Evolutionary conservation across 768 basidiomycete species (phyloP).

Genomic region (Peribolospora kevripleyi): DNA sequence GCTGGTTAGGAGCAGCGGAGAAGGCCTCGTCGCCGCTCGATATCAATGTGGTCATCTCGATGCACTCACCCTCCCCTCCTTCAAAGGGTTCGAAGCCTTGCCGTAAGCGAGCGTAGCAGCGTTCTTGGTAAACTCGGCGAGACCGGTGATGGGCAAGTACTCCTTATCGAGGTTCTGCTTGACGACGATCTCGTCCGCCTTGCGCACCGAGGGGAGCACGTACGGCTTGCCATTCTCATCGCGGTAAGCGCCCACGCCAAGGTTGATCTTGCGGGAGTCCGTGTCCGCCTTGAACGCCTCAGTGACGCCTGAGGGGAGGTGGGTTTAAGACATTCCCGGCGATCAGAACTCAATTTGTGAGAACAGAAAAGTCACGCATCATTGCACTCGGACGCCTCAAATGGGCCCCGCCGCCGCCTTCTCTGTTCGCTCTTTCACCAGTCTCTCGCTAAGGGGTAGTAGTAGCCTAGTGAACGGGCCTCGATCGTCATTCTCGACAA

Average conservation of each 20-base stretch:
- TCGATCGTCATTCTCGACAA: background rate
- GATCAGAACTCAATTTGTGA: too few species aligned
- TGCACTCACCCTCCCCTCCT: slow-evolving; percentile 39
- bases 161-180: slow-evolving; percentile 62
- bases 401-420: too few species aligned
- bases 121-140: slow-evolving; percentile 53
- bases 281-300: slow-evolving; percentile 66
- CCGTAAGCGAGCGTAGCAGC: slow-evolving; percentile 69
- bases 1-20: background rate
- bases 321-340: too few species aligned
- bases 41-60: background rate
- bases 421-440: too few species aligned
- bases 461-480: too few species aligned
- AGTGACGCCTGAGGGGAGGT: slow-evolving; percentile 26
- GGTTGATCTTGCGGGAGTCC: slow-evolving; percentile 55
- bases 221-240: slow-evolving; percentile 70
- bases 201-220: slow-evolving; percentile 75
- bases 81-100: slow-evolving; percentile 39
- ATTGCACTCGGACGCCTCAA: too few species aligned
- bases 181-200: slow-evolving; percentile 49
- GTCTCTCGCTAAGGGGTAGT: too few species aligned
- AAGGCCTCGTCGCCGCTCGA: background rate
- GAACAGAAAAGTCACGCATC: too few species aligned
- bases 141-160: slow-evolving; percentile 73
- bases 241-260: slow-evolving; percentile 81